Evolutionary conservation across 495 filamentous ascomycete genomes (phyloP), one percentile per base, ranked within the genome.

Genomic region (Diplogelasinospora grovesii): DNA sequence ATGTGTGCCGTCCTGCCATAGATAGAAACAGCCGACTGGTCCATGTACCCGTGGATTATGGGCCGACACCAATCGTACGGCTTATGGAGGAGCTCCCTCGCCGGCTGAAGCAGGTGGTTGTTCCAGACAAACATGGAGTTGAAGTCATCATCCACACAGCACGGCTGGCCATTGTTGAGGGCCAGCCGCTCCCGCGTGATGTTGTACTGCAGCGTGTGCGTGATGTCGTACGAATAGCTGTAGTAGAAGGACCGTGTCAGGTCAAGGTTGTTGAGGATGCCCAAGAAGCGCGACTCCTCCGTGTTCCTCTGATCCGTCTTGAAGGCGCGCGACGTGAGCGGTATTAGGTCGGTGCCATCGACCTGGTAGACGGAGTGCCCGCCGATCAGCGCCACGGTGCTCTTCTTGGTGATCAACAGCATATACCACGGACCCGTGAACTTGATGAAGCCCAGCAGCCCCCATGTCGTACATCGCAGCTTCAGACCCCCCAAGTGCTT

Each of bases 51-150:
- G 62, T 98, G 90, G 36, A 96, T 88, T 42, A 98, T 82, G 4
- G 92, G 93, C 27, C 95, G 74, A 59, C 89, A 97, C 92, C 92
- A 98, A 53, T 97, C 87, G 53, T 85, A 94, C 2, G 84, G 79
- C 42, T 83, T 84, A 42, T 83, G 82, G 37, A 98, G 67, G 16
- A 70, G 70, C 11, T 63, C 57, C n/a, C 73, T 65, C 1, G 83
- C 89, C 1, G 90, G 90, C 39, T 77, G 66, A 21, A 98, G 75
- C 8, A 98, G 73, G 61, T 96, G 85, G 46, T 84, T 76, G 43
- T 98, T 98, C 92, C 92, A 98, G 11, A 96, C 82, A 55, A 97
- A 97, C 92, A 98, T 98, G 16, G 82, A 77, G 47, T 96, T 93
- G 56, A 83, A 81, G 51, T 94, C 81, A 19, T 77, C 72, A 7